Percentiles rank a stretch among this genome's conserved stretches.
Conservation (phyloP, 306 rosid genomes). For the Calophaca sinica region DNA sequence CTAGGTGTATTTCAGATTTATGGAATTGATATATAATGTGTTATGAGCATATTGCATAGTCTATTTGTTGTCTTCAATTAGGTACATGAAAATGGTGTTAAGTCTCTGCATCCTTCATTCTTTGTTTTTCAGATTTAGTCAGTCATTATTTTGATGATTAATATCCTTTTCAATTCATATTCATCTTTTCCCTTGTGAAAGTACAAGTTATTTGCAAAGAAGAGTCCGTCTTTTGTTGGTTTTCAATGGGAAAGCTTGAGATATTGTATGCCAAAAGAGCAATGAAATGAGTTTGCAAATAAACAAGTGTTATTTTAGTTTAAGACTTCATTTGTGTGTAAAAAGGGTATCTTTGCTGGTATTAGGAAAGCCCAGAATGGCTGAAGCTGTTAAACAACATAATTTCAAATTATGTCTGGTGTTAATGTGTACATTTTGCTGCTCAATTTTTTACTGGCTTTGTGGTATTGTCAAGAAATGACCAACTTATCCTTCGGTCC, state of each 20-base stretch:
- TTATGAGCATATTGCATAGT: conserved; percentile 23
- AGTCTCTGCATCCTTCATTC: conserved; percentile 12
- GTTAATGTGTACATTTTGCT: conserved; percentile 5
- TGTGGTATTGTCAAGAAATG: not conserved
- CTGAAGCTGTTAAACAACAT: conserved; percentile 13
- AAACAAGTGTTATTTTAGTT: not conserved
- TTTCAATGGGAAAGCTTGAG: not conserved
- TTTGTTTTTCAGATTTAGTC: conserved; percentile 8
- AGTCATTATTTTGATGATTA: conserved; percentile 3
- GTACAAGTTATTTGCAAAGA: not conserved
- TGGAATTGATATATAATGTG: conserved; percentile 2
- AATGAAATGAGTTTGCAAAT: not conserved
- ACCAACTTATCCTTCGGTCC: not conserved
- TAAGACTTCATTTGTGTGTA: not conserved
- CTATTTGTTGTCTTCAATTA: not conserved
- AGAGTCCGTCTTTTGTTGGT: conserved; percentile 9
- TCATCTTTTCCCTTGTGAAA: too few species aligned
- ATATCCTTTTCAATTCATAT: conserved; percentile 10
- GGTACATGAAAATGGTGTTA: not conserved
- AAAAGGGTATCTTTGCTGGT: too few species aligned
- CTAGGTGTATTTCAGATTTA: conserved; percentile 25
- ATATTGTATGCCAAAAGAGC: not conserved
- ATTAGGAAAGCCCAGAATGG: not conserved
- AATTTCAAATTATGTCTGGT: not conserved
- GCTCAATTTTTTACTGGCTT: not conserved